Base-by-base conservation (phyloP, 768 basidiomycete genomes). In the Amanita pseudoporphyria region DNA sequence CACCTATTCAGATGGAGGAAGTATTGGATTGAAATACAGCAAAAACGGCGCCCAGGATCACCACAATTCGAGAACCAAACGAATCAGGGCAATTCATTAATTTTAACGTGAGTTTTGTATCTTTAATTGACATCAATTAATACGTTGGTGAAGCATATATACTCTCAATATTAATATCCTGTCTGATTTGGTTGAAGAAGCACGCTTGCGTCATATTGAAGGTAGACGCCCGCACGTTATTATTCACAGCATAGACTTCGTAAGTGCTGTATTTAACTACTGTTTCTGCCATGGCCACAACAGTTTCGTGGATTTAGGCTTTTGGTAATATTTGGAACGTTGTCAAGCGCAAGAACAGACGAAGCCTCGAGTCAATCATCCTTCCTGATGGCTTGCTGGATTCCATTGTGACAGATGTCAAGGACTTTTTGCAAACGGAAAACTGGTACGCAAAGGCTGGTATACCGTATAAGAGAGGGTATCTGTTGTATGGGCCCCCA, bases 401-500 rank as follows among this genome's bases (percentile, higher is more conserved):
- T 0, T 67, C 68, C 1, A 58, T 82, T 1, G 63, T 79, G 3
- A 60, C 66, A 28, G 79, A 82, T 51, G 74, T 73, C 1, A 63
- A 64, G 19, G 78, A 80, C 47, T 82, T 81, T 53, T 56, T 81
- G 16, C 62, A 64, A 16, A 66, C 70, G 6, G 77, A 79, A 51
- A 65, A 71, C n/a, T 82, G 80, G 80, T 82, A 81, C 54, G 52
- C 63, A 31, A 67, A 71, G 35, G 72, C 74, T 0, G 79, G 80
- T 0, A 81, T 81, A 41, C 79, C 79, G 1, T 72, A 80, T 53
- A 67, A 75, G 6, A 64, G 79, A 22, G 80, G 80, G 0, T 80
- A 78, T 52, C 62, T 81, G 14, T 62, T 82, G 5, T 66, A 77
- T 59, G 80, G 80, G 0, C 77, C 76, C 16, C 78, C 79, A n/a